Evolutionary conservation across 768 basidiomycete genomes (phyloP).

Genomic region (Termitomyces bulborhizus): DNA sequence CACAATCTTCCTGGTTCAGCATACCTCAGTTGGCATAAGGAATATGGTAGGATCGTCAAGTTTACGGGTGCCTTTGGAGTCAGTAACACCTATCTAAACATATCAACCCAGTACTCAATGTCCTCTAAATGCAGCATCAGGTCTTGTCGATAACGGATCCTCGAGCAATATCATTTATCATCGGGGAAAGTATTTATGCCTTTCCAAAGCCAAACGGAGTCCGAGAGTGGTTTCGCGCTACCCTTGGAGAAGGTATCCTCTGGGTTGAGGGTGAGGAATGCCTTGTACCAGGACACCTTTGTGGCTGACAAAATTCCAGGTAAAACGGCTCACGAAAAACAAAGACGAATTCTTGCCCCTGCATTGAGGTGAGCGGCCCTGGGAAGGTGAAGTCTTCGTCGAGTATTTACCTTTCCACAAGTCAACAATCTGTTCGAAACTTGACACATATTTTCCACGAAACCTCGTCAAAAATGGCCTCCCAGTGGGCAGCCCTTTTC

Average conservation of each 20-base stretch:
- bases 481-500: slow-evolving; percentile 41
- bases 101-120: background rate
- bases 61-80: slow-evolving; percentile 54
- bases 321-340: slow-evolving; percentile 49
- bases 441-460: slow-evolving; percentile 49
- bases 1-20: slow-evolving; percentile 43
- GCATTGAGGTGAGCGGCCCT: slow-evolving; percentile 40
- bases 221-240: slow-evolving; percentile 55
- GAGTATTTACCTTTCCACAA: slow-evolving; percentile 14
- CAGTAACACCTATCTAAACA: background rate
- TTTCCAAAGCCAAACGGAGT: slow-evolving; percentile 63
- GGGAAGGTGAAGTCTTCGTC: background rate
- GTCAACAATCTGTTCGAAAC: slow-evolving; percentile 48
- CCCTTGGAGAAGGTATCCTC: slow-evolving; percentile 58
- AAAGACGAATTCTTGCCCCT: slow-evolving; percentile 45
- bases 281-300: background rate
- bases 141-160: slow-evolving; percentile 52
- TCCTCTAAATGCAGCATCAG: slow-evolving; percentile 35
- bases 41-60: slow-evolving; percentile 48
- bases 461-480: slow-evolving; percentile 45
- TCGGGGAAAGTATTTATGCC: slow-evolving; percentile 46
- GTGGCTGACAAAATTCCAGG: slow-evolving; percentile 25
- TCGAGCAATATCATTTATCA: slow-evolving; percentile 45
- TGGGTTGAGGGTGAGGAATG: slow-evolving; percentile 51
- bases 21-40: slow-evolving; percentile 46